Percentiles rank a stretch among this genome's conserved stretches.
Conservation (phyloP, 352 stramenopile genomes). For the Phytophthora sp. region DNA sequence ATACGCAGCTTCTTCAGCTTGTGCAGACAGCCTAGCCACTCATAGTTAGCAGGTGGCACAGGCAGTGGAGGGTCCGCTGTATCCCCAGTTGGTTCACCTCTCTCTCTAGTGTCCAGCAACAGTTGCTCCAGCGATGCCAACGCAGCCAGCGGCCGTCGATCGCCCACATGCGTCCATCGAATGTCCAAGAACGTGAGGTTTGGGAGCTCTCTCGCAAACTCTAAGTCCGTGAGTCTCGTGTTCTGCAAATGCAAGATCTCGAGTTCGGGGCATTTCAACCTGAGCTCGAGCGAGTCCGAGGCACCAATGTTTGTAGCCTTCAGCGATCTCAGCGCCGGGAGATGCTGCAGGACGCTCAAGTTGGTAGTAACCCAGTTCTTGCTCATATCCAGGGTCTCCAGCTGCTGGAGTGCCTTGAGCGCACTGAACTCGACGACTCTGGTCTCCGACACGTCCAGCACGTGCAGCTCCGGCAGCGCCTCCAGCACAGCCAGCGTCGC, state of each 20-base stretch:
- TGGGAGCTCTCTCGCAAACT: constrained; percentile 30
- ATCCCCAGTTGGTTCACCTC: constrained; percentile 2
- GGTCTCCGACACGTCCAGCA: constrained; percentile 52
- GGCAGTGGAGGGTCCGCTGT: neutral
- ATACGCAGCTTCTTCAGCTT: constrained; percentile 47
- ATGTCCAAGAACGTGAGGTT: constrained; percentile 50
- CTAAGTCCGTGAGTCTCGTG: constrained; percentile 44
- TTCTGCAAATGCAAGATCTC: constrained; percentile 48
- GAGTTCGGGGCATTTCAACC: constrained; percentile 35
- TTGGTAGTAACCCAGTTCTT: constrained; percentile 52
- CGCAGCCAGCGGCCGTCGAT: constrained; percentile 38
- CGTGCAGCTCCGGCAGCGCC: constrained; percentile 29
- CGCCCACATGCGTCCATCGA: constrained; percentile 41
- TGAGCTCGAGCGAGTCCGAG: constrained; percentile 38
- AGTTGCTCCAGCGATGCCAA: constrained; percentile 45
- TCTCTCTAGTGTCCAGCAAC: constrained; percentile 42
- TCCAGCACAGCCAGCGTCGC: constrained; percentile 33
- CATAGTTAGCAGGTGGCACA: constrained; percentile 13
- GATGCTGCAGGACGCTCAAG: constrained; percentile 29
- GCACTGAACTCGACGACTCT: constrained; percentile 44
- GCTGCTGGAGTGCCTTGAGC: constrained; percentile 17
- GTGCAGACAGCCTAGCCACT: constrained; percentile 37
- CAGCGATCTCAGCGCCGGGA: constrained; percentile 38
- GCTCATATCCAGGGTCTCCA: constrained; percentile 52
- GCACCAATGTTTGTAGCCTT: constrained; percentile 43